A percentile compares a stretch with the other conserved stretches of the same genome.
These are phyloP conservation scores for Monilinia aucupariae DNA, from an alignment of 2,329 filamentous ascomycete species.

Conservation along the genomic window DNA sequence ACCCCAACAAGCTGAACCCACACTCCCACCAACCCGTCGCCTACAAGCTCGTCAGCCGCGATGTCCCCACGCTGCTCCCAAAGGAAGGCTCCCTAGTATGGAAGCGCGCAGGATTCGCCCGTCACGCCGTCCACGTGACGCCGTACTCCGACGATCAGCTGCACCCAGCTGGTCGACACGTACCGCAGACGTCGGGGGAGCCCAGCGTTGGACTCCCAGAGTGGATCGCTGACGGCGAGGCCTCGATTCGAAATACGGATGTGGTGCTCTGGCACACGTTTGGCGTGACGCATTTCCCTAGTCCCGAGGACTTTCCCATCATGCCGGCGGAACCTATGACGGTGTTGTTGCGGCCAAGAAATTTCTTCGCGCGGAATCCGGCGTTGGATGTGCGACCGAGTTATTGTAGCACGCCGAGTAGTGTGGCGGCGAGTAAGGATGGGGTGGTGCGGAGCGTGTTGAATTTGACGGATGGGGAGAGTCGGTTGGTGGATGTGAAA, in stretches of 20 bases:
- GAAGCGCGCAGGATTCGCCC: slow-evolving; percentile 54
- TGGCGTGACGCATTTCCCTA: slow-evolving; percentile 81
- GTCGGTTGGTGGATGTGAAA: slow-evolving; percentile 14
- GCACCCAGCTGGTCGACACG: slow-evolving; percentile 55
- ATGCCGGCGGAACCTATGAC: slow-evolving; percentile 85
- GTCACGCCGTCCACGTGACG: slow-evolving; percentile 54
- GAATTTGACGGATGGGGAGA: slow-evolving; percentile 10
- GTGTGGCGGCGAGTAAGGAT: slow-evolving; percentile 43
- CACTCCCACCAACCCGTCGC: slow-evolving; percentile 78
- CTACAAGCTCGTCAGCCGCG: slow-evolving; percentile 86
- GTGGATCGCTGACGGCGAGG: slow-evolving; percentile 55
- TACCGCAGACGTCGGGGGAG: slow-evolving; percentile 50
- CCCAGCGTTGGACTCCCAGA: slow-evolving; percentile 41
- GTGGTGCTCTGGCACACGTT: slow-evolving; percentile 93
- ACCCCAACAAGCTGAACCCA: slow-evolving; percentile 76
- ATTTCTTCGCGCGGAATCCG: slow-evolving; percentile 55
- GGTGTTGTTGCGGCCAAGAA: slow-evolving; percentile 52
- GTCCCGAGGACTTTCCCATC: slow-evolving; percentile 85
- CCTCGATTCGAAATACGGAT: slow-evolving; percentile 72
- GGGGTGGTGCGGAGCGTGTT: slow-evolving; percentile 7
- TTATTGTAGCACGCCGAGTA: slow-evolving; percentile 68
- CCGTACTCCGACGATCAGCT: slow-evolving; percentile 61
- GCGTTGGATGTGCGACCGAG: slow-evolving; percentile 55
- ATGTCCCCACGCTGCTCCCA: slow-evolving; percentile 72
- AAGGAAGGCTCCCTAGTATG: slow-evolving; percentile 73